Base-by-base conservation (phyloP, 768 basidiomycete genomes). In the Asterophora lycoperdoides region DNA sequence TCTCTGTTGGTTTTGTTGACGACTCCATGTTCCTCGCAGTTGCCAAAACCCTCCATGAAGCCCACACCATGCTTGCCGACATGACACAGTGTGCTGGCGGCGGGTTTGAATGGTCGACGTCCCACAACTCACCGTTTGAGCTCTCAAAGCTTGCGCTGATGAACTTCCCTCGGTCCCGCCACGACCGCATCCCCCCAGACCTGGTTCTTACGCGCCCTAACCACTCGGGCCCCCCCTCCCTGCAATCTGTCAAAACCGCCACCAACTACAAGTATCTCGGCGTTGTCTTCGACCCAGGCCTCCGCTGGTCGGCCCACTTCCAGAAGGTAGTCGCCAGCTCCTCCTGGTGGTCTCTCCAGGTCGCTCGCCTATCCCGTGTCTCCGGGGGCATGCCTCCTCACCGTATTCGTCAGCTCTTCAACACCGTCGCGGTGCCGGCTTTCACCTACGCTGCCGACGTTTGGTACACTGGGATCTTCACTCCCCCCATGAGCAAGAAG, bases 121-220 rank as follows among this genome's bases (percentile, higher is more conserved):
- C 40, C 0, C 67, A 68, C 52, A 64, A 67, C 56, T 68, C 63
- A 1, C 46, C 46, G 23, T 71, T 67, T 41, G 66, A 67, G 14
- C 43, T 44, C 13, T 17, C 14, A 17, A 44, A 44, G 32, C 29
- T 35, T 17, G 43, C 43, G 2, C 32, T 44, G 3, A 44, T 44
- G 30, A 44, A 44, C 43, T 44, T 34, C 19, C 29, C 43, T 30
- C 13, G 32, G 3, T 32, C 43, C 17, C 17, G 3, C 43, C 10
- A 19, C 3, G 43, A 44, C 17, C 3, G 5, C 36, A 43, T 38
- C 10, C 49, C 42, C 11, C 41, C 41, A 6, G 36, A 44, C 23
- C 43, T 50, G 3, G 9, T 32, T 8, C 42, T 51, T 18, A 26
- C 36, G 6, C 20, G 35, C 10, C 42, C 17, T 23, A 44, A 44